Evolutionary conservation across 1,139 yeast genomes (phyloP).

Genomic region (Yamadazyma triangularis): DNA sequence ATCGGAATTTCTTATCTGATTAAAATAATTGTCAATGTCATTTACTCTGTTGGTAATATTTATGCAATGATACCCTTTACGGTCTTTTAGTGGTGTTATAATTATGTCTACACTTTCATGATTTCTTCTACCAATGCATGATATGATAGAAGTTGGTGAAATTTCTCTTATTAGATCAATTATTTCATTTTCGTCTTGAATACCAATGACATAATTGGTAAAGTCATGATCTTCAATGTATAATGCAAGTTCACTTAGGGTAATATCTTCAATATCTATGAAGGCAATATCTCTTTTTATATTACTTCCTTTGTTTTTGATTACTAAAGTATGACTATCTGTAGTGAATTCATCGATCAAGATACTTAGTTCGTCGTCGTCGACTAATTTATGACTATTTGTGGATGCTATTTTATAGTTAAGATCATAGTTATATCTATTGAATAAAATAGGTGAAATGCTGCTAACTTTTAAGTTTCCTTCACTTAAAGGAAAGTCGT

Average conservation of each 20-base stretch:
- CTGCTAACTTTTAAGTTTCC: conserved; percentile 1
- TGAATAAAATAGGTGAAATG: conserved; percentile 2
- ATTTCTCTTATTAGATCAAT: conserved; percentile 1
- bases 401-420: too few species aligned
- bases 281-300: background rate
- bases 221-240: conserved; percentile 1
- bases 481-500: conserved; percentile 4
- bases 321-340: background rate
- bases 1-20: too few species aligned
- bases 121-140: conserved; percentile 1
- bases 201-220: conserved; percentile 2
- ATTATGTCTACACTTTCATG: background rate
- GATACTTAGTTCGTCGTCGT: background rate
- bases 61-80: background rate
- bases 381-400: background rate
- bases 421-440: conserved; percentile 1
- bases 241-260: conserved; percentile 1
- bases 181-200: conserved; percentile 2
- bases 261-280: conserved; percentile 1
- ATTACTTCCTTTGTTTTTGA: background rate
- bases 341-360: background rate
- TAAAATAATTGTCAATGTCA: too few species aligned
- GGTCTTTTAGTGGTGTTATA: conserved; percentile 1
- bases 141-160: conserved; percentile 1
- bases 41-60: background rate